Conservation (phyloP, 2,329 filamentous ascomycete genomes). For the Arthrobotrys sphaeroides region DNA sequence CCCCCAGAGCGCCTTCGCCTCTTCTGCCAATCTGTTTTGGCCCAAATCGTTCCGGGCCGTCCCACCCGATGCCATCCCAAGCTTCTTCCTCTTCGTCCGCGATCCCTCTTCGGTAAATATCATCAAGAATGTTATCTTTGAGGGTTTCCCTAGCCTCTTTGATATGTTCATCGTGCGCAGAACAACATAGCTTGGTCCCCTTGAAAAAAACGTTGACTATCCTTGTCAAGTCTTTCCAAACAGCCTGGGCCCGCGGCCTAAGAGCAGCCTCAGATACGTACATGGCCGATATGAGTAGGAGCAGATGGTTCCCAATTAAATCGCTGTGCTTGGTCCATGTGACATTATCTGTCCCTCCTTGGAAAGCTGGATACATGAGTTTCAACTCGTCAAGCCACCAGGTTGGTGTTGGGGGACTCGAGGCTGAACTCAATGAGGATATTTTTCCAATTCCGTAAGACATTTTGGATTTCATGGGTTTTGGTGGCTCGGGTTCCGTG, state of each 20-base stretch:
- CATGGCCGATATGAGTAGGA: slow-evolving; percentile 44
- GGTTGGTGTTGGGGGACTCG: slow-evolving; percentile 21
- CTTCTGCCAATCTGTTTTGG: slow-evolving; percentile 38
- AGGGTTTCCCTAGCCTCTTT: slow-evolving; percentile 30
- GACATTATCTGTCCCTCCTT: slow-evolving; percentile 21
- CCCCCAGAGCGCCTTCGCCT: slow-evolving; percentile 37
- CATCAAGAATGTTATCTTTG: slow-evolving; percentile 39
- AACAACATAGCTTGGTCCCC: slow-evolving; percentile 43
- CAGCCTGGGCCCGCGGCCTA: slow-evolving; percentile 26
- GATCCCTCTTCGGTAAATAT: slow-evolving; percentile 45
- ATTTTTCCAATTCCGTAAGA: slow-evolving; percentile 47
- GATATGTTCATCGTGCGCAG: slow-evolving; percentile 24
- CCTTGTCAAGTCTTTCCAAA: slow-evolving; percentile 45
- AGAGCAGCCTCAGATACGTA: slow-evolving; percentile 30
- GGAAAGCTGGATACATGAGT: slow-evolving; percentile 50
- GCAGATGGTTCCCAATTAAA: slow-evolving; percentile 46
- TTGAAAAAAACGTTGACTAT: slow-evolving; percentile 45
- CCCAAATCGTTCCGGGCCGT: slow-evolving; percentile 42
- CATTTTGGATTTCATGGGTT: slow-evolving; percentile 36
- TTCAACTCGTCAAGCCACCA: slow-evolving; percentile 52
- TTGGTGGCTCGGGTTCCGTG: slow-evolving; percentile 38
- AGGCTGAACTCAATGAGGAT: slow-evolving; percentile 5
- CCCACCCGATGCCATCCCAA: slow-evolving; percentile 45
- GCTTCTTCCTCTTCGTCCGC: slow-evolving; percentile 44
- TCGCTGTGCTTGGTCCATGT: slow-evolving; percentile 43